Percentiles rank a stretch among this genome's conserved stretches.
Conservation (phyloP, 345 rosid species). For the Rhizophora mangle region DNA sequence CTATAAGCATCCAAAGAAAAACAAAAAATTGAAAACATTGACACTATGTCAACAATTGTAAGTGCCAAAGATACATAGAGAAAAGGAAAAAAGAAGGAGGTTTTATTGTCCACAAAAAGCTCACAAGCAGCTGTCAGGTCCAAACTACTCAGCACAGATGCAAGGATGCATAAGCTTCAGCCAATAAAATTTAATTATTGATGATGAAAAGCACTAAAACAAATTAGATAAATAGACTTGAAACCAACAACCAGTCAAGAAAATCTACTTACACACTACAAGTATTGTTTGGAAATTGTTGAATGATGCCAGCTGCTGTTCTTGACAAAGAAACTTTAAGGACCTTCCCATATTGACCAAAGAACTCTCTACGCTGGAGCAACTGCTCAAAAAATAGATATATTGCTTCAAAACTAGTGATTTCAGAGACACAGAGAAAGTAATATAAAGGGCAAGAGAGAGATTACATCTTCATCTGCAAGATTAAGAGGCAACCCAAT, state of each 20-base stretch:
- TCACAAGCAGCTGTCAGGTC: no score
- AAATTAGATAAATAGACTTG: background rate
- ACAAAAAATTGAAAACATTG: background rate
- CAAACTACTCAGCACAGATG: no score
- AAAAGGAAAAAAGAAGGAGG: no score
- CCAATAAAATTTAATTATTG: background rate
- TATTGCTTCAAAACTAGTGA: background rate
- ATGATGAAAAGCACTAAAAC: background rate
- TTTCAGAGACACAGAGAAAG: background rate
- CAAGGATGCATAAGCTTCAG: background rate
- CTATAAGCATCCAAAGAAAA: constrained; percentile 25
- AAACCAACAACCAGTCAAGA: background rate
- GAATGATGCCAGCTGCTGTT: constrained; percentile 81
- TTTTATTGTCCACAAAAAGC: no score
- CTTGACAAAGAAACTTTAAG: constrained; percentile 88
- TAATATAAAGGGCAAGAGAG: background rate
- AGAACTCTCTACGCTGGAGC: constrained; percentile 72
- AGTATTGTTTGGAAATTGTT: constrained; percentile 81
- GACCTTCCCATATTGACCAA: constrained; percentile 92
- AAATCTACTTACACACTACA: constrained; percentile 76
- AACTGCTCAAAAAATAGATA: constrained; percentile 43
- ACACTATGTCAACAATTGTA: background rate
- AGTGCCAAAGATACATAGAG: no score
- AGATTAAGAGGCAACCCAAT: constrained; percentile 84
- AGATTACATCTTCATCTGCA: constrained; percentile 81